A percentile compares a stretch with the other conserved stretches of the same genome.
These are phyloP conservation scores for Aspergillus sp. DNA, from an alignment of 2,329 filamentous ascomycete genomes.

Conservation along the genomic window DNA sequence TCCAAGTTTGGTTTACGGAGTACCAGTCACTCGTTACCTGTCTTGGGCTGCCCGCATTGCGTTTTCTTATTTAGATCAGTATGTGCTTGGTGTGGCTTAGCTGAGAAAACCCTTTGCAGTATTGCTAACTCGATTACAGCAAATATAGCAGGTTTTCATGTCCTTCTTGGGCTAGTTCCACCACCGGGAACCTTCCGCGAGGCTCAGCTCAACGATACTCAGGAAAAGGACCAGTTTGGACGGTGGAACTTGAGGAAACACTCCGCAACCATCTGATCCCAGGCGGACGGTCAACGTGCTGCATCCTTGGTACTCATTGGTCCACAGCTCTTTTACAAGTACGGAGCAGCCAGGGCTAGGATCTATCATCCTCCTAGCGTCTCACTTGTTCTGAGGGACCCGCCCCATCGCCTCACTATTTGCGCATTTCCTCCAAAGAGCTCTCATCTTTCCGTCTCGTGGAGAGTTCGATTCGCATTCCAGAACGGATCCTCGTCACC, in stretches of 20 bases:
- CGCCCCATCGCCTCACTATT: conserved; percentile 24
- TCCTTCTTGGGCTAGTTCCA: not conserved
- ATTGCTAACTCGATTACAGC: not conserved
- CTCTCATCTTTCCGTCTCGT: conserved; percentile 18
- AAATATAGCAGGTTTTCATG: not conserved
- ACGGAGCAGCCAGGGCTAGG: conserved; percentile 8
- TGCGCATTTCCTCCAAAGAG: conserved; percentile 21
- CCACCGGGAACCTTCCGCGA: conserved; percentile 7
- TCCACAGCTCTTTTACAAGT: conserved; percentile 7
- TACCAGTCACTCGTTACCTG: not conserved
- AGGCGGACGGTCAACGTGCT: conserved; percentile 22
- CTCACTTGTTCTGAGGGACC: conserved; percentile 13
- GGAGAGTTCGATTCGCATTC: conserved; percentile 21
- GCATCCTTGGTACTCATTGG: conserved; percentile 18
- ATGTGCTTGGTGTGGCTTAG: not conserved
- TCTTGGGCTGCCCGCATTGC: not conserved
- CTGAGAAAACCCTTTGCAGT: not conserved
- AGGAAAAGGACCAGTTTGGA: conserved; percentile 8
- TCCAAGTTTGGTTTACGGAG: not conserved
- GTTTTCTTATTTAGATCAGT: not conserved
- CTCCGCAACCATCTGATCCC: conserved; percentile 13
- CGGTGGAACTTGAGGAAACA: conserved; percentile 19
- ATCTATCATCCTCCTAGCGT: conserved; percentile 9
- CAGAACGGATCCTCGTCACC: conserved; percentile 20
- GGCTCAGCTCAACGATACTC: conserved; percentile 4